phyloP scores from a whole-genome alignment of 164 flowering plant genomes.

The Saururus chinensis region DNA sequence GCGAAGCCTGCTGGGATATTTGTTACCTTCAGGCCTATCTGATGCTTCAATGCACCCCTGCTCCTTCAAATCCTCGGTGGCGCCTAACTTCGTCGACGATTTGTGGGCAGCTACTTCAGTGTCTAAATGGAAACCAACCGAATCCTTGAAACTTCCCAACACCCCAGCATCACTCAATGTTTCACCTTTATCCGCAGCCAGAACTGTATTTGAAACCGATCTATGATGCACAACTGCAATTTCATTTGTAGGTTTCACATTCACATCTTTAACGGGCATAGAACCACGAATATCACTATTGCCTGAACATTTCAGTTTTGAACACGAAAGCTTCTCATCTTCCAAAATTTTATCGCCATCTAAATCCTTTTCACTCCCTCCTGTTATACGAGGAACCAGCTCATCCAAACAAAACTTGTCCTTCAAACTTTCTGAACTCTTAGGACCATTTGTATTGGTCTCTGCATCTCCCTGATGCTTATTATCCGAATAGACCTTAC shows the following conservation, averaged over 20 bases:
- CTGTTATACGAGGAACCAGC: not conserved
- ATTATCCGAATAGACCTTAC: slow-evolving; percentile 3
- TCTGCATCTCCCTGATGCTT: not conserved
- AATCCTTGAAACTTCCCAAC: slow-evolving; percentile 6
- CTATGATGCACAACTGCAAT: too few species aligned
- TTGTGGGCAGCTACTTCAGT: slow-evolving; percentile 11
- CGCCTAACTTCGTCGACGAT: slow-evolving; percentile 6
- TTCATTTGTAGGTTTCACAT: not conserved
- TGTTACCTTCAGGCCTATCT: slow-evolving; percentile 11
- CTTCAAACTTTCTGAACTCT: not conserved
- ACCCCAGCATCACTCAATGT: not conserved
- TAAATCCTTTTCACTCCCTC: not conserved
- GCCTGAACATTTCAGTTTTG: not conserved
- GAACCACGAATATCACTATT: not conserved
- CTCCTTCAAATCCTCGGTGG: slow-evolving; percentile 16
- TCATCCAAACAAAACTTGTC: not conserved
- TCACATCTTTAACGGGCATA: not conserved
- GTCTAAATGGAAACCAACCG: not conserved
- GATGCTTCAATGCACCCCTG: slow-evolving; percentile 20
- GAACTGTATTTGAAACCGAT: slow-evolving; percentile 1
- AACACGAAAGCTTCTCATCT: not conserved
- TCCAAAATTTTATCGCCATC: not conserved
- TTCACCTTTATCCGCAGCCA: slow-evolving; percentile 1
- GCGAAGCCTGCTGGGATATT: slow-evolving; percentile 69
- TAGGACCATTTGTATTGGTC: slow-evolving; percentile 4